Percentiles rank a stretch among this genome's conserved stretches.
These are phyloP conservation scores for Leccinum angustisporum DNA, from an alignment of 1,284 basidiomycete genomes.

Conservation along the genomic window DNA sequence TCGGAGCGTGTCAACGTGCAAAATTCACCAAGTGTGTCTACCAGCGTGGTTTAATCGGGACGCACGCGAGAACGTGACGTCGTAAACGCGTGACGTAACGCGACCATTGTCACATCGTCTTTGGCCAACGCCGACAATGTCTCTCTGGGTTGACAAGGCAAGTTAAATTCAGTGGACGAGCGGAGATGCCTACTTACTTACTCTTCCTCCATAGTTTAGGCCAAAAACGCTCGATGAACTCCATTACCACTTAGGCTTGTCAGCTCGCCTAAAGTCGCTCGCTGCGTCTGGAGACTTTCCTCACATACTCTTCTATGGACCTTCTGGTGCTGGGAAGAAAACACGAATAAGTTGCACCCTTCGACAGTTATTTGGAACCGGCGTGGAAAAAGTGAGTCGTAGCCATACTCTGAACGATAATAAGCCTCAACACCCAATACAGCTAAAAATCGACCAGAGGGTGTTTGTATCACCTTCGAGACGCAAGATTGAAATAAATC, in stretches of 20 bases:
- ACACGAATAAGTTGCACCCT: slow-evolving; percentile 91
- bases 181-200: background rate
- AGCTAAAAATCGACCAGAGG: slow-evolving; percentile 98
- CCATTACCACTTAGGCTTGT: slow-evolving; percentile 86
- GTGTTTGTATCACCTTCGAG: slow-evolving; percentile 95
- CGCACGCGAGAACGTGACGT: slow-evolving; percentile 11
- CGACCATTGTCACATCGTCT: slow-evolving; percentile 11
- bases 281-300: slow-evolving; percentile 92
- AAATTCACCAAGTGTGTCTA: no score
- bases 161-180: slow-evolving; percentile 6
- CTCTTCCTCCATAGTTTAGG: slow-evolving; percentile 61
- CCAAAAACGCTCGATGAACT: slow-evolving; percentile 84
- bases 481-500: slow-evolving; percentile 94
- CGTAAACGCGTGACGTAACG: slow-evolving; percentile 30
- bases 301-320: slow-evolving; percentile 97
- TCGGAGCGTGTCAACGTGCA: no score
- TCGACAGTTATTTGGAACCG: slow-evolving; percentile 87
- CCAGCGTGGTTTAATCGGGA: no score
- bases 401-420: background rate
- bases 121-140: slow-evolving; percentile 50
- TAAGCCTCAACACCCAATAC: slow-evolving; percentile 13
- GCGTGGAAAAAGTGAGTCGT: slow-evolving; percentile 83
- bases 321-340: slow-evolving; percentile 97
- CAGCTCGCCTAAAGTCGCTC: slow-evolving; percentile 78
- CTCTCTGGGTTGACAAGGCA: slow-evolving; percentile 89